phyloP scores from a whole-genome alignment of 106 monocot species.

The Allium sativum region DNA sequence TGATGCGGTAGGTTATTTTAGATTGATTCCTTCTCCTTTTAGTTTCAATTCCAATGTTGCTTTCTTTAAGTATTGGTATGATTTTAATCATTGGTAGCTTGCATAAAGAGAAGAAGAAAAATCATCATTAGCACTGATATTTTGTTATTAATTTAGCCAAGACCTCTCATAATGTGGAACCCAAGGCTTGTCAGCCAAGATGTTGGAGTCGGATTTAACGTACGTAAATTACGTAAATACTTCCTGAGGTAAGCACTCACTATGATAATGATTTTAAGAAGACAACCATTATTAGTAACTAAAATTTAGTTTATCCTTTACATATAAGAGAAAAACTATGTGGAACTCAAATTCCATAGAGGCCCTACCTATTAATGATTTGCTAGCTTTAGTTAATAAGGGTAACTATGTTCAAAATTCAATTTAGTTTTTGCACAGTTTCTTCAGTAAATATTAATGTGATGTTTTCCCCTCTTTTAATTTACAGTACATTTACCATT shows the following conservation, averaged over 20 bases:
- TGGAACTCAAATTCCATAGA: no score
- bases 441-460: no score
- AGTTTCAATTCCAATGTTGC: background rate
- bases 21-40: background rate
- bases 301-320: no score
- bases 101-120: no score
- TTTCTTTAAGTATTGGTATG: no score
- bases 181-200: slow-evolving; percentile 92
- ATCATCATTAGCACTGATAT: background rate
- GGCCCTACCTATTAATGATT: background rate
- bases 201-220: slow-evolving; percentile 99
- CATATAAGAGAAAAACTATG: no score
- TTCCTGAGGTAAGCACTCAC: slow-evolving; percentile 55
- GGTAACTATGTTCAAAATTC: background rate
- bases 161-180: slow-evolving; percentile 98
- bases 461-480: no score
- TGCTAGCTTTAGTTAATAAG: slow-evolving; percentile 1
- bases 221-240: slow-evolving; percentile 63
- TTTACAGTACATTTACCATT: slow-evolving; percentile 75
- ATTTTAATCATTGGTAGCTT: no score
- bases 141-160: slow-evolving; percentile 49
- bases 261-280: no score
- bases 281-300: no score
- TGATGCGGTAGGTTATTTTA: slow-evolving; percentile 52
- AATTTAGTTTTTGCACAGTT: no score